These are phyloP conservation scores for Cladophialophora psammophila DNA, from an alignment of 2,329 filamentous ascomycete species.

Conservation along the genomic window DNA sequence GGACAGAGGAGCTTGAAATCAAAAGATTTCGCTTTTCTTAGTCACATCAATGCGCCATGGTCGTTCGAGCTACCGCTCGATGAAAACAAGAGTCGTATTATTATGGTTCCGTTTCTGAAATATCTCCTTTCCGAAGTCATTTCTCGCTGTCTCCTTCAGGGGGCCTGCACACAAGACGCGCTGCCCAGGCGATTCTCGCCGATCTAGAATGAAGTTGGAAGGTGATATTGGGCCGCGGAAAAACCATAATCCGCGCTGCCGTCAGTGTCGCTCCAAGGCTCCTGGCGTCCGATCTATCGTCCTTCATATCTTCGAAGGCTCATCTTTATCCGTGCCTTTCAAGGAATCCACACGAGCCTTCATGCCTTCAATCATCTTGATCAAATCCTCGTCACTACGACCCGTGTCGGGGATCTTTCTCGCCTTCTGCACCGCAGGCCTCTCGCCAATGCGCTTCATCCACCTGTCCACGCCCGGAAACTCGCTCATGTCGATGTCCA, in stretches of 20 bases:
- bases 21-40: not conserved
- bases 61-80: not conserved
- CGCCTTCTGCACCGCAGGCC: constrained; percentile 43
- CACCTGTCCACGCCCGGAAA: constrained; percentile 47
- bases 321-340: constrained; percentile 34
- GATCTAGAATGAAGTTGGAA: not conserved
- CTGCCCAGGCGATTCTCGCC: no score
- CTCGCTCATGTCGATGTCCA: constrained; percentile 45
- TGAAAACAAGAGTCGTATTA: not conserved
- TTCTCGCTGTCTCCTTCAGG: no score
- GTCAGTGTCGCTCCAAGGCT: not conserved
- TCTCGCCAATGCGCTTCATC: constrained; percentile 42
- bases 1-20: not conserved
- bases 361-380: constrained; percentile 23
- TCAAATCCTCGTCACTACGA: constrained; percentile 20
- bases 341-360: constrained; percentile 28
- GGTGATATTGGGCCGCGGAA: not conserved
- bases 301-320: constrained; percentile 9
- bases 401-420: constrained; percentile 21
- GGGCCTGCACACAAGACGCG: no score
- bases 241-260: not conserved
- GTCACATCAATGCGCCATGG: not conserved
- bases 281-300: not conserved
- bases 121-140: not conserved
- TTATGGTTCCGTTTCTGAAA: not conserved